phyloP scores from a whole-genome alignment of 768 basidiomycete species.

The Leccinum boreale region DNA sequence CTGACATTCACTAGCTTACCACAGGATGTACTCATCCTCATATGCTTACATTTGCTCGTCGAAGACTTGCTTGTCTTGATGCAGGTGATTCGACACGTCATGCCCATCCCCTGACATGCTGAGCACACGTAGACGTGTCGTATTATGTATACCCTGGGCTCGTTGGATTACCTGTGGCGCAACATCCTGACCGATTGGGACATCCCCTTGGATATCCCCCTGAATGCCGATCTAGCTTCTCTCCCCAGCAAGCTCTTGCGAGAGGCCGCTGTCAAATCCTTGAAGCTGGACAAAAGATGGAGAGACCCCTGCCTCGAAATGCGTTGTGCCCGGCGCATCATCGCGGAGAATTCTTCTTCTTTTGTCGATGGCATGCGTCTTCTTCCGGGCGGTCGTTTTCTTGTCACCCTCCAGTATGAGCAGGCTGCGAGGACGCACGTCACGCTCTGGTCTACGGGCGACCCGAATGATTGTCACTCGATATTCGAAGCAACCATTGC shows the following conservation, averaged over 20 bases:
- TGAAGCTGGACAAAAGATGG: conserved; percentile 55
- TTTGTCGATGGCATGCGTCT: conserved; percentile 46
- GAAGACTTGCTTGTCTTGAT: conserved; percentile 46
- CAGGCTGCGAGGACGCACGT: conserved; percentile 36
- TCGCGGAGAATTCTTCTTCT: conserved; percentile 30
- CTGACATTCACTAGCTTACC: conserved; percentile 35
- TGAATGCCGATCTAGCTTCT: conserved; percentile 27
- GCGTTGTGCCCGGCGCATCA: conserved; percentile 36
- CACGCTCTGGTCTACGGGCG: conserved; percentile 43
- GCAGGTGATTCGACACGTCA: conserved; percentile 37
- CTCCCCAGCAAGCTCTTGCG: conserved; percentile 42
- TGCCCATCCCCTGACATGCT: conserved; percentile 7
- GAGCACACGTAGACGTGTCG: conserved; percentile 53
- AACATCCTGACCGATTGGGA: conserved; percentile 30
- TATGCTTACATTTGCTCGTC: conserved; percentile 33
- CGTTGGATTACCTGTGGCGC: conserved; percentile 57
- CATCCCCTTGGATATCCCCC: conserved; percentile 42
- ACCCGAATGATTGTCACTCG: conserved; percentile 24
- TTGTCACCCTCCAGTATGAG: conserved; percentile 42
- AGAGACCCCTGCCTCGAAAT: conserved; percentile 34
- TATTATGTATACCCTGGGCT: conserved; percentile 50
- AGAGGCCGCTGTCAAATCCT: conserved; percentile 38
- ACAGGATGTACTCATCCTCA: conserved; percentile 42
- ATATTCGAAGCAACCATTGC: conserved; percentile 29
- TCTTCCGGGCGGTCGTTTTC: conserved; percentile 46